Base-by-base conservation (phyloP, 2,329 filamentous ascomycete species). In the Diaporthe velutina region DNA sequence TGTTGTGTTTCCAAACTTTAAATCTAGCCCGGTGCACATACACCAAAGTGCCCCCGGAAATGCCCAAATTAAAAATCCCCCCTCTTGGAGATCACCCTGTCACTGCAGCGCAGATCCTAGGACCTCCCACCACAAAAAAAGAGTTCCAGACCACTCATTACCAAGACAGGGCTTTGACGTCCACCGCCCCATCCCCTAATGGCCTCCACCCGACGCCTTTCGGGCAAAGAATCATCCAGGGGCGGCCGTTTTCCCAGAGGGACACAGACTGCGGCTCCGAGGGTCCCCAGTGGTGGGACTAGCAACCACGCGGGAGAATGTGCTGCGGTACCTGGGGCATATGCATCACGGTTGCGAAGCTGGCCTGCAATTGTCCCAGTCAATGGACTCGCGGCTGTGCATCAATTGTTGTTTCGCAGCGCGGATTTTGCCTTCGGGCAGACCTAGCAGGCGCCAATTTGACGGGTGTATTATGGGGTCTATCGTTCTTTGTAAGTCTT, bases 31-130 rank as follows among this genome's bases (percentile, higher is more conserved):
- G n/a, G 48, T n/a, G 61, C 42, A 25, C n/a, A 22, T 33, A 25
- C 40, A 48, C 40, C 45, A 30, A 9, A 67, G n/a, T 28, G 45
- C 33, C 64, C 45, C 30, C 45, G 45, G 64, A 30, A 52, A 67
- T 67, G 45, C 45, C 45, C 45, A 19, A 52, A 52, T 33, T 48
- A 40, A 30, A 30, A 19, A 40, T 54, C 6, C 42, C 17, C 57
- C 25, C 35, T n/a, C 35, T 30, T 30, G 35, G 28, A 38, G 33
- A 54, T 52, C 35, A 40, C 22, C 64, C 45, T 68, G 50, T 54
- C 64, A 68, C 45, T 64, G 70, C 70, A 64, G 57, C 33, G 70
- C 57, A 72, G 70, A 72, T 72, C 70, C 57, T 72, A 45, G 45
- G 17, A 54, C 45, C 38, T 45, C 50, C 45, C n/a, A 40, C 40